Evolutionary conservation across 176 grass and related monocot species (phyloP).

Genomic region (Sorghum bicolor): Sorghum_bicolor_NCBIv3 NC_012872.2:55481501-55482000

Average conservation of each 20-base stretch:
- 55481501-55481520: slow-evolving; percentile 6
- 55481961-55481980: neutral
- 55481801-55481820: neutral
- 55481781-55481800: neutral
- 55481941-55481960: slow-evolving; percentile 4
- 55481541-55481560: slow-evolving; percentile 23
- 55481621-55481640: slow-evolving; percentile 53
- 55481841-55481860: neutral
- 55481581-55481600: neutral
- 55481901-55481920: neutral
- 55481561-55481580: neutral
- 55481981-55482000: neutral
- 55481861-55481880: neutral
- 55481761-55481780: neutral
- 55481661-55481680: slow-evolving; percentile 97
- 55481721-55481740: slow-evolving; percentile 85
- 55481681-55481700: slow-evolving; percentile 97
- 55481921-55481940: neutral
- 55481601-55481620: slow-evolving; percentile 19
- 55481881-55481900: neutral
- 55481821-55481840: neutral
- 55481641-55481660: slow-evolving; percentile 91
- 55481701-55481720: slow-evolving; percentile 98
- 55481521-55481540: neutral
- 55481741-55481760: slow-evolving; percentile 4